Evolutionary conservation across 2,329 filamentous ascomycete genomes (phyloP).

Genomic region (Aspergillus sp.): DNA sequence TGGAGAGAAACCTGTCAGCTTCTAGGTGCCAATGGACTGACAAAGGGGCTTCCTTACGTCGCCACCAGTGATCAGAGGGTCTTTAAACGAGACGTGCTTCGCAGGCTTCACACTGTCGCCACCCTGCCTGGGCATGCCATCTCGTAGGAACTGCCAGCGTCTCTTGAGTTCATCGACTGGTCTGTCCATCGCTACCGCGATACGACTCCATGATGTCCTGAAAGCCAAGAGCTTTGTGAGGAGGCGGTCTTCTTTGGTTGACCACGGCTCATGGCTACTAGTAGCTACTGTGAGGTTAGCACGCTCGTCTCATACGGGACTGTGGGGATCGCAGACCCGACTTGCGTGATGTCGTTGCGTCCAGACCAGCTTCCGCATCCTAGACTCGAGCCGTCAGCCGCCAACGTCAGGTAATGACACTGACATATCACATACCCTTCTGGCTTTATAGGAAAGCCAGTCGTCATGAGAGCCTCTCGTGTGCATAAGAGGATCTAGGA

Average conservation of each 20-base stretch:
- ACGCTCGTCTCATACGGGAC: slow-evolving; percentile 23
- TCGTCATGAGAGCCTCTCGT: slow-evolving; percentile 2
- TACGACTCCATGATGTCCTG: slow-evolving; percentile 14
- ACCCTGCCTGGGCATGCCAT: neutral
- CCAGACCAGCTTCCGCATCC: neutral
- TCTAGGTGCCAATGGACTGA: too few relatives aligned
- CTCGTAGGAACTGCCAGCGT: slow-evolving; percentile 11
- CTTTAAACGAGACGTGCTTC: slow-evolving; percentile 11
- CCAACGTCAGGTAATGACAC: neutral
- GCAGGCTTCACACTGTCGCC: slow-evolving; percentile 1
- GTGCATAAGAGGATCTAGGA: slow-evolving; percentile 5
- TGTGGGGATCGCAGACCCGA: slow-evolving; percentile 18
- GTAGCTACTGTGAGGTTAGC: neutral
- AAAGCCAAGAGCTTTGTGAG: slow-evolving; percentile 12
- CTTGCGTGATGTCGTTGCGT: neutral
- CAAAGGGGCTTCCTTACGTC: slow-evolving; percentile 7
- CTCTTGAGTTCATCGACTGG: slow-evolving; percentile 15
- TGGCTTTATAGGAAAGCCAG: neutral
- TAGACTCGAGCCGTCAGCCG: neutral
- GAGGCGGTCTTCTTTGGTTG: slow-evolving; percentile 12
- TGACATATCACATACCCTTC: slow-evolving; percentile 1
- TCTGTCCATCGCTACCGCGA: slow-evolving; percentile 14
- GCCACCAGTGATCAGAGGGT: slow-evolving; percentile 6
- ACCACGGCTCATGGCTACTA: slow-evolving; percentile 7
- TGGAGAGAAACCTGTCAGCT: too few relatives aligned